phyloP scores from a whole-genome alignment of 805 yeast genomes.

The Kuraishia hungarica region DNA sequence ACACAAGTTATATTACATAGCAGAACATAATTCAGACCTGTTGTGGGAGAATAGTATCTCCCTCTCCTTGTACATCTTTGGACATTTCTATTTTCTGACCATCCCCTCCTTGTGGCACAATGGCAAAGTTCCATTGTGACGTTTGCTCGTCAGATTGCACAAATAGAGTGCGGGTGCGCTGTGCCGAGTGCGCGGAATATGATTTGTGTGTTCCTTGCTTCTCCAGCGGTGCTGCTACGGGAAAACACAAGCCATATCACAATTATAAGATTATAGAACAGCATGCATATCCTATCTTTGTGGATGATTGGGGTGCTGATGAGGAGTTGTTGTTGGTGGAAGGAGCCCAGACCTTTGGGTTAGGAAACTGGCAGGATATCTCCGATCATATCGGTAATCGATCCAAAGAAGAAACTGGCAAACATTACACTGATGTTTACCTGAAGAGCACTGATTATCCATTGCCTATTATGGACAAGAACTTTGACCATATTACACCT shows the following conservation, averaged over 20 bases:
- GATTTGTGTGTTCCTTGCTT: slow-evolving; percentile 98
- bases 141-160: slow-evolving; percentile 96
- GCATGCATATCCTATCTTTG: slow-evolving; percentile 88
- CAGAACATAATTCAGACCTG: too few relatives aligned
- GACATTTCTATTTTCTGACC: too few relatives aligned
- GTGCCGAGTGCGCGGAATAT: slow-evolving; percentile 90
- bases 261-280: slow-evolving; percentile 90
- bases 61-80: too few relatives aligned
- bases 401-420: slow-evolving; percentile 82
- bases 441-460: slow-evolving; percentile 71
- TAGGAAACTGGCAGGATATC: slow-evolving; percentile 98
- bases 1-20: too few relatives aligned
- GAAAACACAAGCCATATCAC: slow-evolving; percentile 90
- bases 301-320: slow-evolving; percentile 95
- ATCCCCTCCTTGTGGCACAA: slow-evolving; percentile 3
- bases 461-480: slow-evolving; percentile 74
- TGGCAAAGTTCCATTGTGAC: slow-evolving; percentile 78
- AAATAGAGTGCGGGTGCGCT: slow-evolving; percentile 78
- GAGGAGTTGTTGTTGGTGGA: slow-evolving; percentile 85
- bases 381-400: slow-evolving; percentile 93
- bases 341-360: slow-evolving; percentile 85
- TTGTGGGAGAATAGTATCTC: too few relatives aligned
- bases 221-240: slow-evolving; percentile 72
- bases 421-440: slow-evolving; percentile 71
- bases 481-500: slow-evolving; percentile 55